Evolutionary conservation across 768 basidiomycete species (phyloP).

Genomic region (Crassisporium funariophilum): DNA sequence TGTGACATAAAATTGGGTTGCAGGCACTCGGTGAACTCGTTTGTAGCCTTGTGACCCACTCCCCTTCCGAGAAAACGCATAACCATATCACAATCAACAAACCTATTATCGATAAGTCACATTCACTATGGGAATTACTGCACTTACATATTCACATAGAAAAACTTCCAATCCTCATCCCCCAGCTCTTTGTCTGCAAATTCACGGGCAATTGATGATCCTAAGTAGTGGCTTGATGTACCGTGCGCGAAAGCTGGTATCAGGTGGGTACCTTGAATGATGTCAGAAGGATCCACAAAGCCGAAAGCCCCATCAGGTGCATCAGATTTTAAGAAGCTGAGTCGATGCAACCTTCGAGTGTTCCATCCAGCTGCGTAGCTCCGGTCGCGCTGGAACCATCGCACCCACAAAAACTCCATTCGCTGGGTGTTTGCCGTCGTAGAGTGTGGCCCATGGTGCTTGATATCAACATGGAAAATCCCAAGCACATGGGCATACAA

Average conservation of each 20-base stretch:
- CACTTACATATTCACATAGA: slow-evolving; percentile 14
- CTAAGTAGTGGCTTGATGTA: not conserved
- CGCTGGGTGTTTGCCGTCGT: not conserved
- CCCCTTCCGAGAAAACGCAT: slow-evolving; percentile 2
- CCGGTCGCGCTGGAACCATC: slow-evolving; percentile 7
- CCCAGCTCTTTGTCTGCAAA: not conserved
- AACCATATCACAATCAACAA: slow-evolving; percentile 11
- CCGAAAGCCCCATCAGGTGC: slow-evolving; percentile 11
- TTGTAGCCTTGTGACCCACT: slow-evolving; percentile 2
- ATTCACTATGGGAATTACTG: not conserved
- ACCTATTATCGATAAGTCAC: not conserved
- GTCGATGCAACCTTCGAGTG: slow-evolving; percentile 1
- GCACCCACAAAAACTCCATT: slow-evolving; percentile 9
- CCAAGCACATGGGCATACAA: slow-evolving; percentile 25
- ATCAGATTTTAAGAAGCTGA: slow-evolving; percentile 6
- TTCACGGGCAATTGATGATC: not conserved
- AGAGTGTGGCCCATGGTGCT: not conserved
- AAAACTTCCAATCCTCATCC: slow-evolving; percentile 4
- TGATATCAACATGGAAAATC: slow-evolving; percentile 22
- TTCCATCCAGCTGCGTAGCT: slow-evolving; percentile 3
- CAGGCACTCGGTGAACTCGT: not conserved
- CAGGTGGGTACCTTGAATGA: slow-evolving; percentile 14
- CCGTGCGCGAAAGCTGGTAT: slow-evolving; percentile 12
- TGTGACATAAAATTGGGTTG: not conserved
- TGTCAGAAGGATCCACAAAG: slow-evolving; percentile 18